phyloP scores from a whole-genome alignment of 352 stramenopile species.

The Phytophthora nicotianae region DNA sequence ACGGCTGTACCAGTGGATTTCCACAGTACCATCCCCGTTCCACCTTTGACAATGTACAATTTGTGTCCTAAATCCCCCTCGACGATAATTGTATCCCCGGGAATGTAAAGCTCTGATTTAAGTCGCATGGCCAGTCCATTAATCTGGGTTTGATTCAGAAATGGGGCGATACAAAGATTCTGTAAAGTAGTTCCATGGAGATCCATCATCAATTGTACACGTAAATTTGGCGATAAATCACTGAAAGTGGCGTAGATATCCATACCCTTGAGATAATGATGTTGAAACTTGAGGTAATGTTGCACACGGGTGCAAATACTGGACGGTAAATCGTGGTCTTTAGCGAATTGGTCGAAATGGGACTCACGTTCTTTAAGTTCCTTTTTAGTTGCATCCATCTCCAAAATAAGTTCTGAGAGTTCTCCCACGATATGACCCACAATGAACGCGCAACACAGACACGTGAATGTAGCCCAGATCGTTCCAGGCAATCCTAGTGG shows the following conservation, averaged over 20 bases:
- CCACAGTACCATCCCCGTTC: conserved; percentile 69
- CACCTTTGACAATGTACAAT: conserved; percentile 76
- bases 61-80: conserved; percentile 71
- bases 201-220: conserved; percentile 76
- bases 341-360: conserved; percentile 73
- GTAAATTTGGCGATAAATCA: conserved; percentile 74
- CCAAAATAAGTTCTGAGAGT: conserved; percentile 76
- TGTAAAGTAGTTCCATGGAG: conserved; percentile 61
- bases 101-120: conserved; percentile 76
- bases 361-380: conserved; percentile 70
- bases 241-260: conserved; percentile 74
- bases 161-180: conserved; percentile 59
- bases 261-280: conserved; percentile 68
- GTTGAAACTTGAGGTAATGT: conserved; percentile 77
- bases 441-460: conserved; percentile 78
- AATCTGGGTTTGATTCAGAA: conserved; percentile 58
- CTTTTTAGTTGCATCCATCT: conserved; percentile 79
- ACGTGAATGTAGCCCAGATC: conserved; percentile 68
- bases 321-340: conserved; percentile 61
- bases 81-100: conserved; percentile 70
- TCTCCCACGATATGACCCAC: conserved; percentile 81
- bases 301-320: conserved; percentile 62
- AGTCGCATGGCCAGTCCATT: conserved; percentile 62
- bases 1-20: conserved; percentile 69
- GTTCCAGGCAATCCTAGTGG: conserved; percentile 61